These are phyloP conservation scores for Picochlorum sp. DNA, from an alignment of 139 green algal species.

Conservation along the genomic window DNA sequence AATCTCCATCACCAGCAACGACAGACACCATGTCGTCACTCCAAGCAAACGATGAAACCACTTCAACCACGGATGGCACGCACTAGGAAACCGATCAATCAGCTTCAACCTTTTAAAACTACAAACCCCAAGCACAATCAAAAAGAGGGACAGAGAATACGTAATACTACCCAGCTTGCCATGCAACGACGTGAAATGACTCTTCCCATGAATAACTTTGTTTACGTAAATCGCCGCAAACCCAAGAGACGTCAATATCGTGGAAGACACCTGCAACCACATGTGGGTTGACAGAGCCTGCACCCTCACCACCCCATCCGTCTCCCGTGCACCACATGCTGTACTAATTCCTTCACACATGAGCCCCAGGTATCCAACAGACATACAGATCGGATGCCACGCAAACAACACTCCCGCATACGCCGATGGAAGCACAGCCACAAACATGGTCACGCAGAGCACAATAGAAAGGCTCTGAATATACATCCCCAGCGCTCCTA, in stretches of 20 bases:
- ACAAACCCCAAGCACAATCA: slow-evolving; percentile 36
- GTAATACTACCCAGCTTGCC: slow-evolving; percentile 38
- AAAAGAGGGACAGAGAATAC: slow-evolving; percentile 25
- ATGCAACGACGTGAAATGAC: slow-evolving; percentile 27
- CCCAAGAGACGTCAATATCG: slow-evolving; percentile 30
- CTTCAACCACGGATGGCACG: slow-evolving; percentile 39
- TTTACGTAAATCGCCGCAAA: slow-evolving; percentile 53
- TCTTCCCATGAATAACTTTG: slow-evolving; percentile 37
- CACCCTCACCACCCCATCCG: slow-evolving; percentile 6
- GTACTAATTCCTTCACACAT: slow-evolving; percentile 34
- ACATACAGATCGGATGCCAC: slow-evolving; percentile 25
- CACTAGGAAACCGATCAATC: slow-evolving; percentile 36
- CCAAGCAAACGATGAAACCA: slow-evolving; percentile 39
- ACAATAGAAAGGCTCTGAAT: slow-evolving; percentile 8
- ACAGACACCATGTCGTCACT: slow-evolving; percentile 33
- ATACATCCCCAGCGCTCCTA: too few relatives aligned
- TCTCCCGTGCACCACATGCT: not conserved
- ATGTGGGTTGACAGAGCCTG: slow-evolving; percentile 25
- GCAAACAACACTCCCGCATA: slow-evolving; percentile 23
- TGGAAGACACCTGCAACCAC: slow-evolving; percentile 22
- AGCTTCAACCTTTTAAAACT: slow-evolving; percentile 48
- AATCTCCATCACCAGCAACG: slow-evolving; percentile 47
- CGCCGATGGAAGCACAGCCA: slow-evolving; percentile 14
- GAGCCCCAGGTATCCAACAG: slow-evolving; percentile 26
- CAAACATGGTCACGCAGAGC: not conserved